phyloP scores from a whole-genome alignment of 2,329 filamentous ascomycete genomes.

The Mollisiaceae sp. region DNA sequence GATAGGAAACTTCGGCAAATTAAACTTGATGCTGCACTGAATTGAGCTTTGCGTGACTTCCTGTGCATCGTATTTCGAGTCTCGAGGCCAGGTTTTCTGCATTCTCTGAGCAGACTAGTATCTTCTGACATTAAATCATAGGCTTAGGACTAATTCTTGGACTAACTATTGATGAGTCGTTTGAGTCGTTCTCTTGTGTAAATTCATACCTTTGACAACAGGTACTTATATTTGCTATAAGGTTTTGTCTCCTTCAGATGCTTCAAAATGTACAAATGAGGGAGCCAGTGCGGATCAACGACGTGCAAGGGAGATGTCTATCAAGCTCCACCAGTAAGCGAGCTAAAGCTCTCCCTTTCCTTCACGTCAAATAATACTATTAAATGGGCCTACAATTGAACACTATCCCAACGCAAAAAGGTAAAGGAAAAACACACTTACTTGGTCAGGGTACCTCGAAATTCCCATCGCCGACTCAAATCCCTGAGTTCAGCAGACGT shows the following conservation, averaged over 20 bases:
- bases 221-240: too few species aligned
- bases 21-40: constrained; percentile 9
- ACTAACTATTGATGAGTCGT: too few species aligned
- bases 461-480: neutral
- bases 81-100: neutral
- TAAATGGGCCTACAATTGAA: neutral
- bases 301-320: too few species aligned
- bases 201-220: too few species aligned
- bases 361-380: neutral
- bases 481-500: neutral
- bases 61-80: neutral
- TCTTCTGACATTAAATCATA: too few species aligned
- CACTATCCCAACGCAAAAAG: neutral
- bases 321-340: too few species aligned
- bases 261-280: too few species aligned
- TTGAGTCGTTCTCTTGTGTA: too few species aligned
- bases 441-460: neutral
- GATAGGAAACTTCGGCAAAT: constrained; percentile 8
- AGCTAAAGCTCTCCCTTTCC: neutral
- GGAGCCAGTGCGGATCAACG: too few species aligned
- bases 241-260: too few species aligned
- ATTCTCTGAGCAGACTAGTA: neutral
- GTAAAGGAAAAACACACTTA: neutral
- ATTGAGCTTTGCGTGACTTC: neutral
- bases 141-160: too few species aligned